Base-by-base conservation (phyloP, 306 rosid species). In the Parietaria judaica region DNA sequence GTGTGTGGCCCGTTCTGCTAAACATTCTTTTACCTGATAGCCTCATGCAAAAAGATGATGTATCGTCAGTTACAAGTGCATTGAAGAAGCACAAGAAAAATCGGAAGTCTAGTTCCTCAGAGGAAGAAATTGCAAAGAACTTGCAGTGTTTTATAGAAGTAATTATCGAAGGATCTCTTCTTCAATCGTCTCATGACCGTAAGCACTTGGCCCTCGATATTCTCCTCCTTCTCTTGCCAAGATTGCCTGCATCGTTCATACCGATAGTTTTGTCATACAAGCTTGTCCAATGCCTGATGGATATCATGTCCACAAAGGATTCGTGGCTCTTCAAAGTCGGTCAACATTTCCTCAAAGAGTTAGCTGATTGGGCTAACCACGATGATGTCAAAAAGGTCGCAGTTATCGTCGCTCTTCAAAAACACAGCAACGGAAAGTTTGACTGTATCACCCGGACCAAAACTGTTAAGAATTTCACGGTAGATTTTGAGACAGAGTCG, bases 131-230 rank as follows among this genome's bases (percentile, higher is more conserved):
- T 77, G 78, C 63, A 11, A 77, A 79, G 53, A 86, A 78, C 57
- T 81, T 92, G 36, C 76, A 74, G 71, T 70, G 72, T 59, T 88
- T 92, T 72, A 73, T 84, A 45, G 96, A 88, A 73, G 77, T 86
- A 70, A 74, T 92, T 70, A 72, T 88, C 73, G 99, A 88, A 70
- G 95, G 84, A 70, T 81, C 94, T 11, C 94, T 92, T 83, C 97
- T 92, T 51, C 64, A 73, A 6, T 92, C 99, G 65, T 92, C 99
- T 67, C 99, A 92, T 84, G 99, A 92, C 65, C 95, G 99, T n/a
- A 88, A 92, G 64, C 94, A 78, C 70, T 72, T 92, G 69, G 96
- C 89, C 37, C 84, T 92, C 56, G 94, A 88, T 65, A 72, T 92
- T 74, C 77, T 92, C 50, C 80, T 80, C 56, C 88, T 84, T 78